Percentiles rank a stretch among this genome's conserved stretches.
These are phyloP conservation scores for Ilex aquifolium DNA, from an alignment of 257 asterid species.

Conservation along the genomic window DNA sequence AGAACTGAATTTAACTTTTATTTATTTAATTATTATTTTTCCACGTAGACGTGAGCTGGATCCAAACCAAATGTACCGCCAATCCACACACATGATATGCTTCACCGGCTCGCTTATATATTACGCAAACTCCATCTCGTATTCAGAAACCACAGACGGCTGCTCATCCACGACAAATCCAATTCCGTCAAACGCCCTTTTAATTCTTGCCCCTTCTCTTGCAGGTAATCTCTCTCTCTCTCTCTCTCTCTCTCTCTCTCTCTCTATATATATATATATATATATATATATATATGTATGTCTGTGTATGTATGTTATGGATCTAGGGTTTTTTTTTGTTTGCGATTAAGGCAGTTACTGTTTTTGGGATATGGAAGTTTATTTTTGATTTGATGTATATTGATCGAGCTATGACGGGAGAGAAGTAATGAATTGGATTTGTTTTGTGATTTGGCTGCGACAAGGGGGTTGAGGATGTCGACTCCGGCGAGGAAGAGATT, in stretches of 20 bases:
- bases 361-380: too few species aligned
- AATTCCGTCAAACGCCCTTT: background rate
- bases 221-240: background rate
- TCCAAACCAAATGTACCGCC: background rate
- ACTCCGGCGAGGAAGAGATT: conserved; percentile 84
- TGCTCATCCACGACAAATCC: background rate
- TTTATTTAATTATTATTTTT: too few species aligned
- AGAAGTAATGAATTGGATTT: background rate
- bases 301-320: background rate
- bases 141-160: background rate
- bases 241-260: background rate
- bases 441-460: background rate
- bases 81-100: background rate
- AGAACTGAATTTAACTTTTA: too few species aligned
- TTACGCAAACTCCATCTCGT: background rate
- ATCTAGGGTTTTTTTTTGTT: too few species aligned
- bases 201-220: background rate
- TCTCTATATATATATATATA: too few species aligned
- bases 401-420: background rate
- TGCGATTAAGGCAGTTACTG: too few species aligned
- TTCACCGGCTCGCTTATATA: background rate
- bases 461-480: conserved; percentile 57
- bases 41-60: background rate
- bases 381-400: background rate
- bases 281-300: too few species aligned